Evolutionary conservation across 2,329 filamentous ascomycete species (phyloP), one percentile per base, ranked within the genome.

Genomic region (Hirsutella rhossiliensis): DNA sequence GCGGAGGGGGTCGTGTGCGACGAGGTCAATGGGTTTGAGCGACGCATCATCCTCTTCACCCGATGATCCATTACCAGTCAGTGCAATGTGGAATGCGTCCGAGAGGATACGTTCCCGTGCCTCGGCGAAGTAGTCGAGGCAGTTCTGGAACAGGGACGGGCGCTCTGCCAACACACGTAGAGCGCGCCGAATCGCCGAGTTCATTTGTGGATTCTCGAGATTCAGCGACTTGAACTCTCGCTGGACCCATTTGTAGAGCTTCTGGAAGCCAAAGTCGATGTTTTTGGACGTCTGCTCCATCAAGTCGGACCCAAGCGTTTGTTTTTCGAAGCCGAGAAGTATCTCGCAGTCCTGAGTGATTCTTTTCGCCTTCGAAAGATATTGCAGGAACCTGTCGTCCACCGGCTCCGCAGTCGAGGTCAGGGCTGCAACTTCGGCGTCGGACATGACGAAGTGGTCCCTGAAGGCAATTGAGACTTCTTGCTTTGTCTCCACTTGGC

Each of bases 181-280:
- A 19, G 88, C 88, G 45, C 82, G 78, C 42, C 90, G 78, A 48
- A 98, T 89, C 0, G 86, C 82, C 18, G 82, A 76, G 57, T 84
- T 89, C 60, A 97, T 89, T 55, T 94, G 89, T 1, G 89, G 89
- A 52, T 94, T 95, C 57, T 98, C 92, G 9, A 97, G 74, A 59
- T 97, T 94, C 42, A 97, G 66, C 0, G 82, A 82, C 61, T 89
- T 94, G 65, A 98, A 94, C 55, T 96, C 88, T 47, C 84, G 81
- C 59, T 96, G 89, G 18, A 94, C 81, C 90, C 90, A 98, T 54
- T 87, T 81, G 63, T 94, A 96, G 3, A 98, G 74, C 59, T 96
- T 98, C 59, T 98, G 90, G 54, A 92, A 98, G 5, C 87, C 90
- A 15, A 82, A 74, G 56, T 95, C 92, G 41, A 98, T 73, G 48